phyloP scores from a whole-genome alignment of 345 rosid genomes.

The Laguncularia racemosa region DNA sequence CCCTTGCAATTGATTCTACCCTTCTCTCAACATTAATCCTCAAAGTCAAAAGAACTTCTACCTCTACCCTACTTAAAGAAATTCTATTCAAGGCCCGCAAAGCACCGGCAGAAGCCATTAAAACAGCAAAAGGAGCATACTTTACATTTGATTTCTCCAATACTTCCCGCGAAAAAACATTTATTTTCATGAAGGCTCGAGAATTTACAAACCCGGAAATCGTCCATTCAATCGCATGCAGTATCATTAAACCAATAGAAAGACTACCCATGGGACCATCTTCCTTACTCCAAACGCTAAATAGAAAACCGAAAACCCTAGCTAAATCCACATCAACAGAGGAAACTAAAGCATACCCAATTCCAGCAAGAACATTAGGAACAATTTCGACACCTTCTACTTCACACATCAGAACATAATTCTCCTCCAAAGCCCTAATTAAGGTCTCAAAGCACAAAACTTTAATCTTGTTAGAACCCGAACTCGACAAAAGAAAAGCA shows the following conservation, averaged over 20 bases:
- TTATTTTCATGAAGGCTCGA: constrained; percentile 33
- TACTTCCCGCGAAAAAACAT: constrained; percentile 24
- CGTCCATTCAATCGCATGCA: constrained; percentile 86
- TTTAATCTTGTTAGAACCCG: constrained; percentile 46
- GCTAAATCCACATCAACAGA: constrained; percentile 32
- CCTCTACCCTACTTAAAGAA: constrained; percentile 24
- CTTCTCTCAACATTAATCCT: constrained; percentile 51
- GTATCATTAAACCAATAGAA: constrained; percentile 61
- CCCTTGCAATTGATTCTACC: constrained; percentile 36
- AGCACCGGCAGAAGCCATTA: constrained; percentile 74
- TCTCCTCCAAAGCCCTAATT: constrained; percentile 50
- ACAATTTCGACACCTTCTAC: constrained; percentile 23
- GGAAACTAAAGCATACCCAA: constrained; percentile 72
- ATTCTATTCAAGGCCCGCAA: constrained; percentile 54
- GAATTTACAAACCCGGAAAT: constrained; percentile 50
- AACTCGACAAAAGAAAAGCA: constrained; percentile 52
- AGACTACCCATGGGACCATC: constrained; percentile 44
- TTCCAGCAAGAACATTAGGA: constrained; percentile 67
- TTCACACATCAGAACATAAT: constrained; percentile 23
- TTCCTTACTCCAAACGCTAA: constrained; percentile 56
- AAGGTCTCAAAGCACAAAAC: constrained; percentile 48
- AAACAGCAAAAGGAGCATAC: constrained; percentile 39
- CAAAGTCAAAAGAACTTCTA: constrained; percentile 33
- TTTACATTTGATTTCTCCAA: constrained; percentile 36
- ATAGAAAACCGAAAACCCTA: constrained; percentile 43